Evolutionary conservation across 768 basidiomycete genomes (phyloP), one percentile per base, ranked within the genome.

Genomic region (Podaxis mareebaensis): DNA sequence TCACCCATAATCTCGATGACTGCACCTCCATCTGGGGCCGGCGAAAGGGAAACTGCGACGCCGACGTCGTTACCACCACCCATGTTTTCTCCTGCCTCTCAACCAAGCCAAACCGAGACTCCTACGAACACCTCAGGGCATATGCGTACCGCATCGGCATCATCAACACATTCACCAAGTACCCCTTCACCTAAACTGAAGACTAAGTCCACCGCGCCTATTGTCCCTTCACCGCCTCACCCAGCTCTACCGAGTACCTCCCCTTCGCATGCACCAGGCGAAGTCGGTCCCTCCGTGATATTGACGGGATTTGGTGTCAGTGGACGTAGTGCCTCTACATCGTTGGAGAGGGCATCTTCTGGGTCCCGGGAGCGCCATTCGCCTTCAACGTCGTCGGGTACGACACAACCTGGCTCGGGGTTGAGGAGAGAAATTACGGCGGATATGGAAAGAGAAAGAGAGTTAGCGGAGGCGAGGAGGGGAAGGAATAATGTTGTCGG

Each of bases 1-100:
- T 88, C 88, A 30, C 88, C 88, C 24, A 66, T 67, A 8, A 57
- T 72, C 11, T 67, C 67, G 52, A 72, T 75, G 69, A 44, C 64
- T 15, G 67, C 75, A 60, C 71, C 65, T 42, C 67, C 67, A 46
- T 72, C 75, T 22, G 63, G 69, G 10, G 52, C 58, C 24, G 48
- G 57, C 15, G 68, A 65, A 28, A 54, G 66, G 4, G 30, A 51
- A 17, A 46, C 61, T 22, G 58, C 54, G 57, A 66, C 61, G 42
- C 33, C 64, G 30, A 52, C 61, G 30, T 33, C 48, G 26, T 49
- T 65, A 17, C 57, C 68, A 52, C 48, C 58, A n/a, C 28, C 64
- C 26, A 44, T 49, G 20, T 11, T 55, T 13, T 36, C 56, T 17
- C 17, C 48, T 36, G 15, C 64, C n/a, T 13, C 53, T 8, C 28